Percentiles rank a stretch among this genome's conserved stretches.
phyloP scores from a whole-genome alignment of 208 protist species.

The Crithidia fasciculata region DNA sequence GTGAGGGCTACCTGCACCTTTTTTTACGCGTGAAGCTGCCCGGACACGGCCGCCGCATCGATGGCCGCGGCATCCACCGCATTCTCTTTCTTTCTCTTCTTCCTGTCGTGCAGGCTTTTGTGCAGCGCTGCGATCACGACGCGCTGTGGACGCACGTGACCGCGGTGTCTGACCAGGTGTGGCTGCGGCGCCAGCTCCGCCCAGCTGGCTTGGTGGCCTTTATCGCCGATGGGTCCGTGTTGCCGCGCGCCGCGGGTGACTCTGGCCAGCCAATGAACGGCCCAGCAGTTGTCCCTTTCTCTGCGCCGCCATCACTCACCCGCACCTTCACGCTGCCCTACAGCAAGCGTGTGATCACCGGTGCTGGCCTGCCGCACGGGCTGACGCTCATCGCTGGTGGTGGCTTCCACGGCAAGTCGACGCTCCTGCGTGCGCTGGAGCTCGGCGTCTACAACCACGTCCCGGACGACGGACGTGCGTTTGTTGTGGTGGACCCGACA shows the following conservation, averaged over 20 bases:
- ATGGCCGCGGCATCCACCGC: slow-evolving; percentile 50
- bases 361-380: slow-evolving; percentile 92
- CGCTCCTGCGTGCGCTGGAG: slow-evolving; percentile 91
- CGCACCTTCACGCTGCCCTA: slow-evolving; percentile 77
- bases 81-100: slow-evolving; percentile 60
- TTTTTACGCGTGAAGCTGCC: slow-evolving; percentile 92
- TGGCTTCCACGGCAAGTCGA: slow-evolving; percentile 96
- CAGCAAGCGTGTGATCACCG: slow-evolving; percentile 50
- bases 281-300: slow-evolving; percentile 69
- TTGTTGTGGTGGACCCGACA: slow-evolving; percentile 84
- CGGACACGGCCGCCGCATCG: slow-evolving; percentile 76
- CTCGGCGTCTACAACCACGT: slow-evolving; percentile 96
- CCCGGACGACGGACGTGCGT: slow-evolving; percentile 92
- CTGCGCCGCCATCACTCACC: slow-evolving; percentile 69
- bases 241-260: slow-evolving; percentile 90
- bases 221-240: slow-evolving; percentile 89
- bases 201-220: slow-evolving; percentile 80
- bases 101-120: slow-evolving; percentile 32
- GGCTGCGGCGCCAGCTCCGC: slow-evolving; percentile 69
- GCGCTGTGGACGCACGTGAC: slow-evolving; percentile 72
- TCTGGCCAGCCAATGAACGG: slow-evolving; percentile 77
- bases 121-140: slow-evolving; percentile 32
- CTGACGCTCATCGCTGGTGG: slow-evolving; percentile 96
- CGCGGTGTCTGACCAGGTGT: slow-evolving; percentile 89
- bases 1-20: slow-evolving; percentile 35